A percentile compares a stretch with the other conserved stretches of the same genome.
phyloP scores from a whole-genome alignment of 129 eudicot species.

The Daucus carota region DNA sequence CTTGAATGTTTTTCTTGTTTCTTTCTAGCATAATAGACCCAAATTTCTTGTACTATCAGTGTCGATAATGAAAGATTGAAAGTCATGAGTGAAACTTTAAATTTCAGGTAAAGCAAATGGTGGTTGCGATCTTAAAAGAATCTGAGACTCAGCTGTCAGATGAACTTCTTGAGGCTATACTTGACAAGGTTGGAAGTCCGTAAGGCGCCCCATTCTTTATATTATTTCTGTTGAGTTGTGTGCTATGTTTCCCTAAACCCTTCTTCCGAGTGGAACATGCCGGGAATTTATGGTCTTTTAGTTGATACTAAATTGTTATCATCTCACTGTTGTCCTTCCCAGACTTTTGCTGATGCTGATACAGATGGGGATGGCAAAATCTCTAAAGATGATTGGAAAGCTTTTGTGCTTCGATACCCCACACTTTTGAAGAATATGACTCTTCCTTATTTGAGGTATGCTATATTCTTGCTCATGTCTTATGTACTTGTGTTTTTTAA shows the following conservation, averaged over 20 bases:
- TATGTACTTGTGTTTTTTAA: not conserved
- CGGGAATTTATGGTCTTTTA: not conserved
- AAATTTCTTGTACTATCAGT: not conserved
- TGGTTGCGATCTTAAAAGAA: constrained; percentile 71
- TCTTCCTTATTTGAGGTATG: constrained; percentile 66
- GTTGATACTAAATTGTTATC: not conserved
- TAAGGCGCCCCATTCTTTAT: not conserved
- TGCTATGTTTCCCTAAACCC: not conserved
- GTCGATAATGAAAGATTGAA: not conserved
- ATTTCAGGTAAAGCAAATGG: constrained; percentile 85
- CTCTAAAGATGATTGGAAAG: constrained; percentile 67
- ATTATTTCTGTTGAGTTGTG: not conserved
- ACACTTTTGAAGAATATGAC: constrained; percentile 77
- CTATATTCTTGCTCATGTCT: not conserved
- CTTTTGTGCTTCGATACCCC: constrained; percentile 45
- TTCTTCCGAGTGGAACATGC: not conserved
- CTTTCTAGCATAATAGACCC: not conserved
- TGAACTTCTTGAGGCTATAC: constrained; percentile 72
- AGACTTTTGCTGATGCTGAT: constrained; percentile 84
- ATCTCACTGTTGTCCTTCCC: not conserved
- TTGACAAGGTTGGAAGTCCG: constrained; percentile 59
- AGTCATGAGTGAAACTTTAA: not conserved
- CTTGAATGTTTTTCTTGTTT: not conserved
- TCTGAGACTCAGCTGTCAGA: constrained; percentile 71
- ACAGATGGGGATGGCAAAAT: constrained; percentile 71